A percentile compares a stretch with the other conserved stretches of the same genome.
These are phyloP conservation scores for Arthroderma sp. DNA, from an alignment of 2,329 filamentous ascomycete genomes.

Conservation along the genomic window DNA sequence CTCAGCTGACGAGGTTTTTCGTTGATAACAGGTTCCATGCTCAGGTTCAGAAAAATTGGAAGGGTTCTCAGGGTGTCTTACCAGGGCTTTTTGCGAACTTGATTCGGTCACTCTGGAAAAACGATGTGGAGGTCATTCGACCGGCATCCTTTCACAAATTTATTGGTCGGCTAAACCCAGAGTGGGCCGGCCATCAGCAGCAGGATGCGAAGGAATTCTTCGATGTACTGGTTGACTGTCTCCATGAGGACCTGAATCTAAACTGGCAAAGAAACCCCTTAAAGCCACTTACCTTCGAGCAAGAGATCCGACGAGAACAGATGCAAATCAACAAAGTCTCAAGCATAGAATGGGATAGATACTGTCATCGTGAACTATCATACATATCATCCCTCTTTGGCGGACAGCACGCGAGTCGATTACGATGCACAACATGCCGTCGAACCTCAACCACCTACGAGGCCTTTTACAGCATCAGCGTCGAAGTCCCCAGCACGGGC, in stretches of 20 bases:
- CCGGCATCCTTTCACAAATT: conserved; percentile 54
- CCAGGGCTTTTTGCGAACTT: conserved; percentile 50
- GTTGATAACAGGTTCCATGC: conserved; percentile 47
- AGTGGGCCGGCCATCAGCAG: conserved; percentile 62
- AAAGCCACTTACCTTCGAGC: conserved; percentile 43
- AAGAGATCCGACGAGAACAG: conserved; percentile 48
- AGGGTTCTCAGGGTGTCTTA: conserved; percentile 50
- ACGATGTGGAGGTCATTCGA: conserved; percentile 37
- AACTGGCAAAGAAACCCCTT: conserved; percentile 48
- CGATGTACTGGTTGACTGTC: conserved; percentile 63
- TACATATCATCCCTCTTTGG: conserved; percentile 70
- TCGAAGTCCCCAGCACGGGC: conserved; percentile 53
- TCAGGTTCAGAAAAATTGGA: conserved; percentile 52
- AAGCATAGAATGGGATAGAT: conserved; percentile 59
- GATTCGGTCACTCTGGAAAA: conserved; percentile 50
- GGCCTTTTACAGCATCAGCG: conserved; percentile 57
- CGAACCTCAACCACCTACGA: conserved; percentile 55
- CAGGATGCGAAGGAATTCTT: conserved; percentile 91
- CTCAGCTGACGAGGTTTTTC: conserved; percentile 50
- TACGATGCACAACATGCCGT: conserved; percentile 48
- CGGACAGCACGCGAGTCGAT: conserved; percentile 50
- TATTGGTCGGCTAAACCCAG: conserved; percentile 48
- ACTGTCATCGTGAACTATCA: conserved; percentile 57
- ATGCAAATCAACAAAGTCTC: conserved; percentile 53
- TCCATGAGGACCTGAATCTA: conserved; percentile 76